phyloP scores from a whole-genome alignment of 345 rosid genomes.

The Populus pruinosa region DNA sequence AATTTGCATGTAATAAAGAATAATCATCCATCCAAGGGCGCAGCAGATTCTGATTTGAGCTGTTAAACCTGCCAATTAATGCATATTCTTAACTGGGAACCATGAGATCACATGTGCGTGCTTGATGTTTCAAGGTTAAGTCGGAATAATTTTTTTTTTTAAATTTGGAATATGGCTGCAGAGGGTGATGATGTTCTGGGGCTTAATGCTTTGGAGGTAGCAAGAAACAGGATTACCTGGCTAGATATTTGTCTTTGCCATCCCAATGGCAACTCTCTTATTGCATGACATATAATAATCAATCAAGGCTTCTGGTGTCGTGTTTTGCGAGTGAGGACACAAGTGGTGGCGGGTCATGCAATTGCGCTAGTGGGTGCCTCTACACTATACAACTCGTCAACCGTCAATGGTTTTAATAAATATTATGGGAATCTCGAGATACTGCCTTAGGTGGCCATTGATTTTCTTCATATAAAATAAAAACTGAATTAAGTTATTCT shows the following conservation, averaged over 20 bases:
- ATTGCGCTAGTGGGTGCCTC: not conserved
- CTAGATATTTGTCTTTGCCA: conserved; percentile 6
- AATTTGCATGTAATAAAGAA: not conserved
- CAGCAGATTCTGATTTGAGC: not conserved
- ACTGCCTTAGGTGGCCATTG: not conserved
- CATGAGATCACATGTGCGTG: conserved; percentile 10
- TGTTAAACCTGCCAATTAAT: not conserved
- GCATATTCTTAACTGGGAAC: not conserved
- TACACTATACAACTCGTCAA: not conserved
- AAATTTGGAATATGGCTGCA: too few relatives aligned
- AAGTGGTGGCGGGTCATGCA: conserved; percentile 11
- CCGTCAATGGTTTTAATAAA: not conserved
- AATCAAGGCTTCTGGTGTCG: not conserved
- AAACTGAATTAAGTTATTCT: too few relatives aligned
- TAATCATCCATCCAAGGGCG: not conserved
- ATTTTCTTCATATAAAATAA: too few relatives aligned
- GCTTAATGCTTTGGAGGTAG: not conserved
- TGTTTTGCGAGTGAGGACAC: conserved; percentile 2
- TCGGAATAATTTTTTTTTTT: too few relatives aligned
- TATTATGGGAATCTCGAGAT: not conserved
- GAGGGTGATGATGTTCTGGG: not conserved
- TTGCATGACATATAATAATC: not conserved
- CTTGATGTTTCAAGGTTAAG: too few relatives aligned
- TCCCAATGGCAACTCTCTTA: not conserved
- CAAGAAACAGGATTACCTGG: not conserved